These are phyloP conservation scores for Lepidium aucheri DNA, from an alignment of 345 rosid species.

Conservation along the genomic window DNA sequence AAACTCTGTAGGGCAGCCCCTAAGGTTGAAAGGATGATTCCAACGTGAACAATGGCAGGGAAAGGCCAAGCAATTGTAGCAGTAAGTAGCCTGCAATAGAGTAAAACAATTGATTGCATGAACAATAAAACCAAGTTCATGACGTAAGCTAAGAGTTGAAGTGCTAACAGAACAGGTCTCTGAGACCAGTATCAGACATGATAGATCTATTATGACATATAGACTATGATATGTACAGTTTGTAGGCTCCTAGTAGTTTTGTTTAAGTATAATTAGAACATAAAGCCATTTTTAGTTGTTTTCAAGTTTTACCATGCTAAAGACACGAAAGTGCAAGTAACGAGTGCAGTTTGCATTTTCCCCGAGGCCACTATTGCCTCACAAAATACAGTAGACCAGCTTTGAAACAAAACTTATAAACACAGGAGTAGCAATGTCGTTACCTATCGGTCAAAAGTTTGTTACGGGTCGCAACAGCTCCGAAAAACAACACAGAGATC, in stretches of 20 bases:
- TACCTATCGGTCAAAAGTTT: conserved; percentile 95
- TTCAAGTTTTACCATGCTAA: conserved; percentile 3
- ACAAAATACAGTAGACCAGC: background rate
- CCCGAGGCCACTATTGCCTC: conserved; percentile 11
- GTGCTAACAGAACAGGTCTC: conserved; percentile 3
- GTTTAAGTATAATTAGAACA: conserved; percentile 1
- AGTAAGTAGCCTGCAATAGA: conserved; percentile 59
- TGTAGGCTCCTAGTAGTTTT: background rate
- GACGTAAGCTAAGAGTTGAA: background rate
- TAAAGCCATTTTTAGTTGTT: background rate
- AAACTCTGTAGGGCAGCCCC: conserved; percentile 99
- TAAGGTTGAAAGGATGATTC: conserved; percentile 95
- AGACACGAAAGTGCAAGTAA: background rate
- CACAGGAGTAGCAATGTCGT: background rate
- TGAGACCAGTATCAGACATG: background rate
- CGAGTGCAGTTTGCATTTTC: background rate
- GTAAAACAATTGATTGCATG: conserved; percentile 7
- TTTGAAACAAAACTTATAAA: background rate
- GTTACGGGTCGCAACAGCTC: conserved; percentile 84
- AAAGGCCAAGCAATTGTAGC: conserved; percentile 98
- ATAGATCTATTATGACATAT: background rate
- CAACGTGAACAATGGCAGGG: conserved; percentile 71
- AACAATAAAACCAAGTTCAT: background rate
- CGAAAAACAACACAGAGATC: conserved; percentile 72
- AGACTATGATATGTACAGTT: background rate